These are phyloP conservation scores for Cladophialophora psammophila DNA, from an alignment of 2,329 filamentous ascomycete genomes.

Conservation along the genomic window DNA sequence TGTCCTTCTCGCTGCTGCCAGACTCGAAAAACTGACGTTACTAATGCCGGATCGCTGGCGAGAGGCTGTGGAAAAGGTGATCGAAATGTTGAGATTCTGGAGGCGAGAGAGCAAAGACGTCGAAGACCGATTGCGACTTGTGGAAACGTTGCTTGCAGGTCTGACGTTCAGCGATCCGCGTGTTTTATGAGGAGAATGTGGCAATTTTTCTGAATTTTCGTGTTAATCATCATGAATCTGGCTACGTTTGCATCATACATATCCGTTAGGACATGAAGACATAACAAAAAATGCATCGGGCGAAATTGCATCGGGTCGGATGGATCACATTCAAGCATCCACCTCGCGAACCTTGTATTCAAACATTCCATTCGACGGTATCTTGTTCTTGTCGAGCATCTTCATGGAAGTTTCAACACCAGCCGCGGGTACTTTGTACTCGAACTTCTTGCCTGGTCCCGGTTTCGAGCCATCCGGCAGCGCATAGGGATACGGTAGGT, in stretches of 20 bases:
- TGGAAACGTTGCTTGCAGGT: slow-evolving; percentile 32
- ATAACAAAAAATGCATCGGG: slow-evolving; percentile 4
- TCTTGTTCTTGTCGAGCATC: slow-evolving; percentile 57
- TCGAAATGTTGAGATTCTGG: slow-evolving; percentile 44
- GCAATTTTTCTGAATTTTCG: neutral
- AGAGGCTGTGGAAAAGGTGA: slow-evolving; percentile 40
- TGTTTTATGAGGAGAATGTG: neutral
- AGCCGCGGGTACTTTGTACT: slow-evolving; percentile 68
- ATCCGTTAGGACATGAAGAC: neutral
- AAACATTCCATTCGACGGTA: slow-evolving; percentile 66
- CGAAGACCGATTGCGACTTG: slow-evolving; percentile 40
- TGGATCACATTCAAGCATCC: slow-evolving; percentile 19
- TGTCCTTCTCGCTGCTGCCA: slow-evolving; percentile 43
- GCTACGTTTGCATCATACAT: neutral
- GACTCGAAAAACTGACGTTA: slow-evolving; percentile 47
- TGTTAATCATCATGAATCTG: slow-evolving; percentile 1
- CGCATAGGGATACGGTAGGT: slow-evolving; percentile 67
- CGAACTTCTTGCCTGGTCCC: slow-evolving; percentile 54
- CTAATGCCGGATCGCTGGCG: slow-evolving; percentile 44
- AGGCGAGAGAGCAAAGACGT: slow-evolving; percentile 42
- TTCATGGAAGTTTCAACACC: slow-evolving; percentile 63
- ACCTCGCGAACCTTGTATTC: slow-evolving; percentile 44
- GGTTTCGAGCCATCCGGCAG: slow-evolving; percentile 48
- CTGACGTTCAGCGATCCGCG: slow-evolving; percentile 23
- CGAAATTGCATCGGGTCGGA: neutral